Evolutionary conservation across 345 rosid species (phyloP), one percentile per base, ranked within the genome.

Genomic region (Abelmoschus esculentus): DNA sequence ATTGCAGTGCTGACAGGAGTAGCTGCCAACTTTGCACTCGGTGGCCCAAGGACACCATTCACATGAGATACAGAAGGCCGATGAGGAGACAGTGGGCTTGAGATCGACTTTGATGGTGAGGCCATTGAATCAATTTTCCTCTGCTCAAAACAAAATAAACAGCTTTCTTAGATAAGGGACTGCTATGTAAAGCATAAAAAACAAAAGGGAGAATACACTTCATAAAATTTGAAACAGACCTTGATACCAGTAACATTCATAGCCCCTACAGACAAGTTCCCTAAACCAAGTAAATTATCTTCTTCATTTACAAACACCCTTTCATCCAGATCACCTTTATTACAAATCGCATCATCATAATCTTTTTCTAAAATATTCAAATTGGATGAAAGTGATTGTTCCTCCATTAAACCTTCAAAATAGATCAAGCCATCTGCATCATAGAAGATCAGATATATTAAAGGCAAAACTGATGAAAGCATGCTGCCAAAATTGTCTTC

Each of bases 1-100:
- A 95, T 88, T 65, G 97, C 97, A 29, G 93, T 83, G 80, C 87
- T 88, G 57, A 95, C 90, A 18, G 99, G 98, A 67, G 99, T 95
- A 70, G 92, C 82, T 64, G 87, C 83, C 75, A 88, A 74, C 86
- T 82, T 90, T 13, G 77, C 65, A 77, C 60, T 76, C 57, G 75
- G 64, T 22, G 81, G 77, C 62, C 83, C 83, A 57, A 76, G 71
- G 69, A 68, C 80, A 62, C 95, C 86, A 70, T 84, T 88, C 69
- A 75, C 78, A 80, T 85, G 92, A 69, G 87, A 78, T 46, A 81
- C 83, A 40, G 97, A 92, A 66, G 97, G 87, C 46, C 86, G 86
- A 67, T 71, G 80, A 69, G 97, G 93, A 80, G 99, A 91, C 56
- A 95, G 89, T 36, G 98, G 92, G 75, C 93, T 87, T 53, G 88